phyloP scores from a whole-genome alignment of 2,329 filamentous ascomycete species.

The Aspergillus persii region DNA sequence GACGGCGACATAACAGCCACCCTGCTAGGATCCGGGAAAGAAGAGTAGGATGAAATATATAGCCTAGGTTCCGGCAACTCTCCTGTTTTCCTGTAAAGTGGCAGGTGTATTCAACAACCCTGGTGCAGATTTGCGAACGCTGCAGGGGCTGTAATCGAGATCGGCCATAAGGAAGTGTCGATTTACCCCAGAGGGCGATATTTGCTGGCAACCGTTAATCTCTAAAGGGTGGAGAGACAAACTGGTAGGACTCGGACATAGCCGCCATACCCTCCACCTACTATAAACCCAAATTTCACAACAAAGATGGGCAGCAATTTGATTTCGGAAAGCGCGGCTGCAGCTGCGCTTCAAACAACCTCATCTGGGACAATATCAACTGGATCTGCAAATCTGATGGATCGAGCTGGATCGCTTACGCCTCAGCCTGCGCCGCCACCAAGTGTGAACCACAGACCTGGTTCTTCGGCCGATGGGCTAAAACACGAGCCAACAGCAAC shows the following conservation, averaged over 20 bases:
- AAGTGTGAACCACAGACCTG: too few species aligned
- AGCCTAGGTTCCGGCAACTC: neutral
- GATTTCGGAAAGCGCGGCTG: neutral
- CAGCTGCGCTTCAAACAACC: neutral
- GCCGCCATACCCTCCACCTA: neutral
- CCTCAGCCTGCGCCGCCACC: too few species aligned
- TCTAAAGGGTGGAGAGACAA: neutral
- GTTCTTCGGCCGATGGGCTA: neutral
- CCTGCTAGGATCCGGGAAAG: neutral
- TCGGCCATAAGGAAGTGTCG: neutral
- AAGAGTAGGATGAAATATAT: neutral
- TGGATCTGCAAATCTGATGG: neutral
- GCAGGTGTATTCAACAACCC: neutral
- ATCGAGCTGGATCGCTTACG: too few species aligned
- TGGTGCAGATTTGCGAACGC: neutral
- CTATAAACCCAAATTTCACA: neutral
- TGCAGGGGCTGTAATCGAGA: too few species aligned
- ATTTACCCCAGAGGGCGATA: neutral
- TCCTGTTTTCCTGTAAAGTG: neutral
- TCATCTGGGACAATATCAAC: constrained; percentile 2
- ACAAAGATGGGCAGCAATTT: neutral
- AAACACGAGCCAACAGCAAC: constrained; percentile 4
- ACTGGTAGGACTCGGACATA: neutral
- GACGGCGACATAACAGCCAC: neutral
- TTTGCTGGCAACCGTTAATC: neutral